phyloP scores from a whole-genome alignment of 768 basidiomycete genomes.

The Porphyrellus cyaneotinctus region DNA sequence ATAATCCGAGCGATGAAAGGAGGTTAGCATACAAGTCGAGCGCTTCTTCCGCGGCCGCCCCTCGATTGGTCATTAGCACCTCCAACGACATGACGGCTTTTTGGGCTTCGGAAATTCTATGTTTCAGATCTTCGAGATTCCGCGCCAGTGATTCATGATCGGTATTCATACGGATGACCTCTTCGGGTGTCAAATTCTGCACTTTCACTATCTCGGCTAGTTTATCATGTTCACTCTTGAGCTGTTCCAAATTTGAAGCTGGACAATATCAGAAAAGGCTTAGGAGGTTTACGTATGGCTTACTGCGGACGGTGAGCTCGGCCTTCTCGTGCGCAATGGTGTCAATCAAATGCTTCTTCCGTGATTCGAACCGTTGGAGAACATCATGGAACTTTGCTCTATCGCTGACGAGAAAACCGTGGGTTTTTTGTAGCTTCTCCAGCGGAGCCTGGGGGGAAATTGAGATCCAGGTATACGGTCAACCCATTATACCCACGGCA shows the following conservation, averaged over 20 bases:
- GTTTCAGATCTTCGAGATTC: conserved; percentile 71
- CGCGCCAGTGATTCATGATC: conserved; percentile 78
- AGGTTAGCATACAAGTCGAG: conserved; percentile 75
- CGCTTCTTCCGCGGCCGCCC: conserved; percentile 76
- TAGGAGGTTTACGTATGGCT: conserved; percentile 8
- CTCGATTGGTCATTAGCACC: conserved; percentile 75
- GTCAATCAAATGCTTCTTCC: conserved; percentile 65
- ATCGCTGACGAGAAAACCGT: conserved; percentile 65
- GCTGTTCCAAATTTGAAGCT: conserved; percentile 61
- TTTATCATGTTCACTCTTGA: conserved; percentile 60
- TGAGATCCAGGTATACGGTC: neutral
- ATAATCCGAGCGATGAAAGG: conserved; percentile 70
- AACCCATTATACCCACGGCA: conserved; percentile 41
- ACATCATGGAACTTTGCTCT: conserved; percentile 76
- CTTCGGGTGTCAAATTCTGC: conserved; percentile 89
- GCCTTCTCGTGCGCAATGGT: conserved; percentile 64
- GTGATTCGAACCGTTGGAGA: conserved; percentile 62
- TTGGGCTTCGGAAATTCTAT: conserved; percentile 71
- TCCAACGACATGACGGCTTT: conserved; percentile 75
- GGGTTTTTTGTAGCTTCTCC: conserved; percentile 56
- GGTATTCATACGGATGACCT: conserved; percentile 86
- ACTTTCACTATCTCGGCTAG: conserved; percentile 66
- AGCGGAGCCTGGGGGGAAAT: conserved; percentile 51
- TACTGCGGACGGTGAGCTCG: conserved; percentile 56
- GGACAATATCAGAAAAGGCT: conserved; percentile 3